Evolutionary conservation across 1,284 basidiomycete genomes (phyloP), one percentile per base, ranked within the genome.

Genomic region (Rhodotorula sp.): DNA sequence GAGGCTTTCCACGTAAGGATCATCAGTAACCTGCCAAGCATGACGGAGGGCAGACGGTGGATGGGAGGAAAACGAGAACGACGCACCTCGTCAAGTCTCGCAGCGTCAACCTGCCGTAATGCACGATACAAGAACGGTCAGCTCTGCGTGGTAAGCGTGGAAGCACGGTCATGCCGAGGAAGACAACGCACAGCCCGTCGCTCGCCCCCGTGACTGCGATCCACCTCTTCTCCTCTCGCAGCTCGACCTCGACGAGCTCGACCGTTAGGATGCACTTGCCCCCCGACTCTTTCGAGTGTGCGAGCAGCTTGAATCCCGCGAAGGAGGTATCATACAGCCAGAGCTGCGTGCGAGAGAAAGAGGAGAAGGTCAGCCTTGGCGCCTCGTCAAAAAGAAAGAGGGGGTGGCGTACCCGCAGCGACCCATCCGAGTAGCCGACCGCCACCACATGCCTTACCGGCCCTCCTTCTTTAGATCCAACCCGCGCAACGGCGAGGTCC

Each of bases 211-310:
- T 55, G 3, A 53, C 41, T 0, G 37, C 55, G 22, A 68, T 9
- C 48, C 48, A 54, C 19, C 41, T 10, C 17, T 25, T 51, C 32
- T 29, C 61, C 3, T 55, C 50, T 27, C 22, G 48, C 46, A 63
- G 41, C 7, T 37, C 27, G 0, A 66, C 27, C 39, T 54, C 22
- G 21, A 55, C 36, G 2, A 37, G 53, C 19, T 62, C 64, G 50
- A 72, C 70, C 13, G 48, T n/a, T 8, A 72, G 50, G 7, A 72
- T 19, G 39, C 70, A 72, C 53, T 72, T 72, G 25, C 55, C 19
- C 19, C 29, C 41, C n/a, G n/a, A n/a, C 15, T 56, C 44, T 3
- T 37, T 15, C 29, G 60, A 55, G 8, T 9, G 22, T 5, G 27
- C 9, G n/a, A 63, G 19, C 17, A 65, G 32, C 10, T 10, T 15